Conservation (phyloP, 1,139 yeast genomes). For the Hansenula sp. region DNA sequence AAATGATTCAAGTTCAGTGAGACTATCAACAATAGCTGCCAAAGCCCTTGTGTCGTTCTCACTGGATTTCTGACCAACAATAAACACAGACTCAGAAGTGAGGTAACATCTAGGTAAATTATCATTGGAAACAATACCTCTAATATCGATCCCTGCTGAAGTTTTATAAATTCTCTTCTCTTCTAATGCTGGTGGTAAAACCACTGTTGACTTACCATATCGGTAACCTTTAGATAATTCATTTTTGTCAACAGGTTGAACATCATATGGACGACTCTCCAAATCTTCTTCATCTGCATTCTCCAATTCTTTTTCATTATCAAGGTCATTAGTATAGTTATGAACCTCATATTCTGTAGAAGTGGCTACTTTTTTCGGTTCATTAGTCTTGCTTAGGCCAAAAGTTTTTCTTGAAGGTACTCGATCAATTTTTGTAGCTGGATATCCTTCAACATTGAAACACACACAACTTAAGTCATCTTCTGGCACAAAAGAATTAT, state of each 20-base stretch:
- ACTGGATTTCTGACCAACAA: slow-evolving; percentile 42
- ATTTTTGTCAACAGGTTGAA: slow-evolving; percentile 26
- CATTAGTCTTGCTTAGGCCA: slow-evolving; percentile 20
- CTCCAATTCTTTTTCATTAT: slow-evolving; percentile 23
- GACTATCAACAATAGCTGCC: slow-evolving; percentile 49
- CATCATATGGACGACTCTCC: slow-evolving; percentile 10
- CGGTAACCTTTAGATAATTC: slow-evolving; percentile 49
- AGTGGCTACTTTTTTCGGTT: slow-evolving; percentile 22
- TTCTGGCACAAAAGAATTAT: slow-evolving; percentile 9
- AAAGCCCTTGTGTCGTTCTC: slow-evolving; percentile 40
- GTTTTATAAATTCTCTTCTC: slow-evolving; percentile 38
- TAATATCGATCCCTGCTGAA: slow-evolving; percentile 51
- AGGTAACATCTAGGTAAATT: slow-evolving; percentile 55
- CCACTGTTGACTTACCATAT: slow-evolving; percentile 62
- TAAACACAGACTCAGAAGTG: slow-evolving; percentile 53
- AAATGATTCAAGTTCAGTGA: slow-evolving; percentile 42
- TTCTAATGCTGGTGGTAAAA: slow-evolving; percentile 41
- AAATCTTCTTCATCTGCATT: slow-evolving; percentile 17
- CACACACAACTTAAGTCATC: slow-evolving; percentile 26
- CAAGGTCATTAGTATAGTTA: slow-evolving; percentile 23
- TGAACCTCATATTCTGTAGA: slow-evolving; percentile 26
- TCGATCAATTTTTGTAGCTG: slow-evolving; percentile 51
- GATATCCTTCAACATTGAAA: slow-evolving; percentile 61
- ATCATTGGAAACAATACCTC: slow-evolving; percentile 50
- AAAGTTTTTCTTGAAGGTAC: slow-evolving; percentile 31